Evolutionary conservation across 805 yeast species (phyloP), one percentile per base, ranked within the genome.

Genomic region (Scheffersomyces ergatensis): DNA sequence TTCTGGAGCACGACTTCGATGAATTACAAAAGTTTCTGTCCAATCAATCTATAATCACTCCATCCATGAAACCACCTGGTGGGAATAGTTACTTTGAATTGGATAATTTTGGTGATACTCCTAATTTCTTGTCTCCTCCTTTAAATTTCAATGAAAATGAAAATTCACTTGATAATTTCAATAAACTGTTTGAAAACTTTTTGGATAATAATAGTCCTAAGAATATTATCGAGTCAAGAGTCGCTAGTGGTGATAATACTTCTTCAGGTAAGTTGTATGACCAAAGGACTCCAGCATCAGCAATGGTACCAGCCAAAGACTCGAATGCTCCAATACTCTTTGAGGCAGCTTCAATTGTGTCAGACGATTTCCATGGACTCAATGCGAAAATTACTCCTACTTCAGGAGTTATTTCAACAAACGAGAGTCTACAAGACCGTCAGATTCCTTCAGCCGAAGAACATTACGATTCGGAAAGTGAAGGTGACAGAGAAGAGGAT

Each of bases 1-100:
- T 34, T 9, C n/a, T n/a, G 8, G 40, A 30, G 2, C 26, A 36
- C 7, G 45, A 44, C 19, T 36, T 44, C 4, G 37, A 39, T 35
- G 38, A 37, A 20, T 21, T 16, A 16, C 36, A 34, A 3, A 31
- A 2, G 18, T 37, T 17, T 16, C 14, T 18, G 38, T 44, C 17
- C 39, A 41, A 9, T 33, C 44, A 23, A 34, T 40, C 31, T 53
- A 51, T 34, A 14, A 43, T 62, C 12, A 64, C 70, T 2, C 70
- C 68, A 3, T 48, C 54, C 5, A 58, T 62, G 62, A 57, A 57
- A 29, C 67, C 67, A 0, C 69, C 70, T 2, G 58, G 14, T 3
- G 24, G 27, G 2, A 34, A 23, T 30, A 46, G 42, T 11, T 45
- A 39, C 36, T 45, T 45, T 26, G 46, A 43, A 9, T 12, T 37